Evolutionary conservation across 2,329 filamentous ascomycete species (phyloP), one percentile per base, ranked within the genome.

Genomic region (Hypoxylon sp.): DNA sequence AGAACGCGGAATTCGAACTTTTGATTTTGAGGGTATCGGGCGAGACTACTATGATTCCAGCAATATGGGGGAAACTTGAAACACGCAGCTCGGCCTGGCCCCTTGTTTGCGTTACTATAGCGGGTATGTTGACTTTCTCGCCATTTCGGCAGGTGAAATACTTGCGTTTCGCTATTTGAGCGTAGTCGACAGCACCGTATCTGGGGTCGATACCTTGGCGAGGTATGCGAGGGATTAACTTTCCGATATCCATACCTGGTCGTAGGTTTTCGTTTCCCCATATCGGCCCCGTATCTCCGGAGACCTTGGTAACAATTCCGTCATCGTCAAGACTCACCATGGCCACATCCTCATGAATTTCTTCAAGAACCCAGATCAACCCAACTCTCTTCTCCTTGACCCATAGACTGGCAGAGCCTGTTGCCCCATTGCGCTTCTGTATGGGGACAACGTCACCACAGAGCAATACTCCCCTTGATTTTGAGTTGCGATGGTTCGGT

Each of bases 391-490:
- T 99, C 80, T 99, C 96, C 83, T 99, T 99, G 3, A 99, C 96
- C 96, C 96, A 99, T 42, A 99, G 83, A 80, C 94, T 98, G 39
- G 96, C 96, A 64, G 96, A 94, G 1, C 96, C 96, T 3, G 91
- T 95, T 10, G 91, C 88, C 3, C 96, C 96, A 75, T 99, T 97
- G 67, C 96, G 90, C 81, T 98, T 99, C 78, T 94, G 92, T 66
- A 99, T 99, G 0, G 96, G 96, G 17, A 99, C 94, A n/a, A 99
- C 95, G 78, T 99, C 96, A 47, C 96, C 96, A 74, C 96, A 99
- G 1, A 99, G 86, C 57, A 99, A 81, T 26, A 99, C 96, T 2
- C 95, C 95, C 73, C 94, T 87, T 24, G 94, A 97, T 71, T 93
- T 94, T 74, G 88, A 91, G 72, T 87, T 88, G 57, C 89, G 86